Conservation (phyloP, 2,329 filamentous ascomycete genomes). For the Corynespora cassiicola region DNA sequence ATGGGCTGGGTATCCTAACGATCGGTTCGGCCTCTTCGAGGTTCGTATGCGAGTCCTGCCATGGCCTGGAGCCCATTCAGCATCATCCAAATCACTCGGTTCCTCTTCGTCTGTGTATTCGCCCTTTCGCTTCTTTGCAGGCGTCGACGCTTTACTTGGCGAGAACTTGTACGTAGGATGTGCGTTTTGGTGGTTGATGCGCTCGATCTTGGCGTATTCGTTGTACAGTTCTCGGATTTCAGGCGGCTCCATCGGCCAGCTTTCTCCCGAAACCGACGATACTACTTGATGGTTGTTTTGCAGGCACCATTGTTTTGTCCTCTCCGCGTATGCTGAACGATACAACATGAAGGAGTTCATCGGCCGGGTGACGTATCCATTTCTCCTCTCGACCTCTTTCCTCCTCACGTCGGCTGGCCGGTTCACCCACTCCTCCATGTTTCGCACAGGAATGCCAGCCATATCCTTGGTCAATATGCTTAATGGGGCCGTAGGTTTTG, state of each 20-base stretch:
- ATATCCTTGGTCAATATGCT: constrained; percentile 73
- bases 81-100: constrained; percentile 50
- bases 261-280: constrained; percentile 83
- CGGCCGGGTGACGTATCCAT: constrained; percentile 83
- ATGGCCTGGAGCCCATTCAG: constrained; percentile 44
- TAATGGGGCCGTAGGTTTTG: constrained; percentile 69
- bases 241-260: constrained; percentile 83
- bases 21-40: constrained; percentile 29
- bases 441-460: constrained; percentile 67
- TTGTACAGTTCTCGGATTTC: constrained; percentile 78
- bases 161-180: constrained; percentile 95
- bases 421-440: constrained; percentile 83
- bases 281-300: constrained; percentile 95
- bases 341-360: constrained; percentile 99
- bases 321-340: constrained; percentile 87
- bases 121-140: constrained; percentile 57
- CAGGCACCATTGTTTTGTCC: constrained; percentile 79
- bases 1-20: constrained; percentile 32
- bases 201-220: constrained; percentile 78
- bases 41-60: constrained; percentile 27
- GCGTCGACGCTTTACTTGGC: constrained; percentile 70
- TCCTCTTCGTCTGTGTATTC: constrained; percentile 47
- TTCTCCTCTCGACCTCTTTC: constrained; percentile 72
- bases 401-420: constrained; percentile 71
- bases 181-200: constrained; percentile 81